Evolutionary conservation across 768 basidiomycete genomes (phyloP).

Genomic region (Hericium erinaceus): DNA sequence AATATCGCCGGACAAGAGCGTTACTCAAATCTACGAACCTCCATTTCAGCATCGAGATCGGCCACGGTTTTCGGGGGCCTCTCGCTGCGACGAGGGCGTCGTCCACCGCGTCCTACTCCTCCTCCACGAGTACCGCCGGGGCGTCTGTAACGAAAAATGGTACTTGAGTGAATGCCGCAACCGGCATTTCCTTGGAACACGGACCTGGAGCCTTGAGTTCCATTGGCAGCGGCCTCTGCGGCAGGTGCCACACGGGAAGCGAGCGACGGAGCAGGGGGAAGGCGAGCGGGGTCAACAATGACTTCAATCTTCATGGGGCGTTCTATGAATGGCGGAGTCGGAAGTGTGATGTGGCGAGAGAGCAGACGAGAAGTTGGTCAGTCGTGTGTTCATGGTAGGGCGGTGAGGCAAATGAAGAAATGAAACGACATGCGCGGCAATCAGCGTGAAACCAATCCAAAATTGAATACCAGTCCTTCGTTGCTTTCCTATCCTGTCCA

Average conservation of each 20-base stretch:
- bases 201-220: conserved; percentile 27
- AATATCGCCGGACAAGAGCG: neutral
- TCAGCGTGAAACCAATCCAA: conserved; percentile 10
- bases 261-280: conserved; percentile 54
- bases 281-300: conserved; percentile 75
- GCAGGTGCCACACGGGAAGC: conserved; percentile 81
- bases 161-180: neutral
- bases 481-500: conserved; percentile 5
- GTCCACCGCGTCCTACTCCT: conserved; percentile 37
- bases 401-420: conserved; percentile 21
- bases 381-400: conserved; percentile 24
- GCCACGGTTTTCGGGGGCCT: conserved; percentile 75
- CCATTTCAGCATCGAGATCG: conserved; percentile 97
- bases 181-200: conserved; percentile 18
- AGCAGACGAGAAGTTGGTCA: conserved; percentile 26
- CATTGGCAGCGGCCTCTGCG: conserved; percentile 30
- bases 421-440: conserved; percentile 12
- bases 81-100: conserved; percentile 34
- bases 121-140: conserved; percentile 26
- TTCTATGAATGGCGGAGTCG: conserved; percentile 42
- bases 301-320: conserved; percentile 99
- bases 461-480: conserved; percentile 3
- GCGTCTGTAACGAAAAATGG: neutral
- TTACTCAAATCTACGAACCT: conserved; percentile 40
- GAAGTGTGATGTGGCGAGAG: conserved; percentile 11